A percentile compares a stretch with the other conserved stretches of the same genome.
Conservation (phyloP, 78 protist genomes). For the Mantamonas sphyraenae region DNA sequence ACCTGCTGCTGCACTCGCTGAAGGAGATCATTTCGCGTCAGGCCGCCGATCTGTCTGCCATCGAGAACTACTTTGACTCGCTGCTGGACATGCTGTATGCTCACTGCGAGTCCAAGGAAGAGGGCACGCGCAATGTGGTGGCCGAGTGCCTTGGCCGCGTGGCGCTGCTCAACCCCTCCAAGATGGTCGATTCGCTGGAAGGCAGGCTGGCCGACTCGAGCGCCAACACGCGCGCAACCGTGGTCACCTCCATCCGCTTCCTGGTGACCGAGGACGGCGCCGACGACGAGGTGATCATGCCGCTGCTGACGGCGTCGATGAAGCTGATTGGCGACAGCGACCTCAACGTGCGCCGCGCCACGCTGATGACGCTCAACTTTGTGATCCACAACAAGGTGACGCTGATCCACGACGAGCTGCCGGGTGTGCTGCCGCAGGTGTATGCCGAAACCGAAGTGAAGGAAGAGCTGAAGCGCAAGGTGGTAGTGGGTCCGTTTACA, state of each 20-base stretch:
- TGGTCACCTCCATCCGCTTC: conserved; percentile 63
- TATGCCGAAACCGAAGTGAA: conserved; percentile 43
- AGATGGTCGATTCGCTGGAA: conserved; percentile 40
- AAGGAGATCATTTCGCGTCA: conserved; percentile 45
- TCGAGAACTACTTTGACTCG: conserved; percentile 21
- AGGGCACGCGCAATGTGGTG: conserved; percentile 83
- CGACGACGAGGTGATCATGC: too few relatives aligned
- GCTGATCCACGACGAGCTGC: conserved; percentile 37
- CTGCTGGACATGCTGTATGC: conserved; percentile 47
- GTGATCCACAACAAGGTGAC: conserved; percentile 64
- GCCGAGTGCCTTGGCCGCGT: conserved; percentile 88
- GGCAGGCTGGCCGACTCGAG: not conserved
- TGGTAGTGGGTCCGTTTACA: conserved; percentile 90
- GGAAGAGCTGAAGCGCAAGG: conserved; percentile 72
- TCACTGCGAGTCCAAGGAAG: conserved; percentile 63
- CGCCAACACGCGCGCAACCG: conserved; percentile 36
- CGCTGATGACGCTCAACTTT: conserved; percentile 70
- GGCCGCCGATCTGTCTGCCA: not conserved
- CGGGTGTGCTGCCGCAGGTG: conserved; percentile 45
- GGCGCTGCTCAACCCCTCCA: conserved; percentile 51
- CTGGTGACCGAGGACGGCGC: too few relatives aligned
- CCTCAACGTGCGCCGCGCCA: conserved; percentile 75
- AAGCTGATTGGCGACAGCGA: conserved; percentile 32
- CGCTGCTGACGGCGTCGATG: too few relatives aligned
- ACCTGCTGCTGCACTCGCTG: conserved; percentile 75